These are phyloP conservation scores for Yamadazyma buinensis DNA, from an alignment of 1,139 yeast species.

Conservation along the genomic window DNA sequence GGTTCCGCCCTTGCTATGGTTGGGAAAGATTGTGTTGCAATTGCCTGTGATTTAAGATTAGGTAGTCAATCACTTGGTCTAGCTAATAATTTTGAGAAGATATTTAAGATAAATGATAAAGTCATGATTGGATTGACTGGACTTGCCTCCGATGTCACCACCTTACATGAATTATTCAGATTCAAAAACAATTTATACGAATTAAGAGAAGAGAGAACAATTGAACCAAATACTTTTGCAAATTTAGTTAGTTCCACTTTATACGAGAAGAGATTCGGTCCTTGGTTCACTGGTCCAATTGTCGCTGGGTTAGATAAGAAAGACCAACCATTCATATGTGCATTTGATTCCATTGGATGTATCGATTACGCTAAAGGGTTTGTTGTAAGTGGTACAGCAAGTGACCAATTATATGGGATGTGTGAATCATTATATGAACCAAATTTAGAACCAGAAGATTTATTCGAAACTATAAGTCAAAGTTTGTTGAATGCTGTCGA, in stretches of 20 bases:
- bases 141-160: slow-evolving; percentile 87
- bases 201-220: slow-evolving; percentile 83
- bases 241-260: slow-evolving; percentile 86
- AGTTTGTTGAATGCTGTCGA: slow-evolving; percentile 92
- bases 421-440: slow-evolving; percentile 98
- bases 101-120: slow-evolving; percentile 76
- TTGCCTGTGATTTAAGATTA: slow-evolving; percentile 90
- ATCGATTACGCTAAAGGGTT: slow-evolving; percentile 94
- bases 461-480: slow-evolving; percentile 94
- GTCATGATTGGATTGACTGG: slow-evolving; percentile 92
- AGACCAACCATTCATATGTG: slow-evolving; percentile 85
- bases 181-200: slow-evolving; percentile 85
- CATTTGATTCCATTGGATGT: slow-evolving; percentile 95
- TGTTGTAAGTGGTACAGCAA: slow-evolving; percentile 95
- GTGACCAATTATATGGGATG: slow-evolving; percentile 97
- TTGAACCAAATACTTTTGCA: slow-evolving; percentile 93
- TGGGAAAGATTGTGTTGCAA: slow-evolving; percentile 97
- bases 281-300: slow-evolving; percentile 94
- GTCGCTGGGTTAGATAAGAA: slow-evolving; percentile 92
- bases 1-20: slow-evolving; percentile 99
- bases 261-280: slow-evolving; percentile 92
- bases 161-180: slow-evolving; percentile 78
- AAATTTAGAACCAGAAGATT: slow-evolving; percentile 85
- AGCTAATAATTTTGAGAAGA: slow-evolving; percentile 87
- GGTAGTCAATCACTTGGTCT: slow-evolving; percentile 94